Conservation (phyloP, 164 flowering plant species). For the Magnolia kwangsiensis region DNA sequence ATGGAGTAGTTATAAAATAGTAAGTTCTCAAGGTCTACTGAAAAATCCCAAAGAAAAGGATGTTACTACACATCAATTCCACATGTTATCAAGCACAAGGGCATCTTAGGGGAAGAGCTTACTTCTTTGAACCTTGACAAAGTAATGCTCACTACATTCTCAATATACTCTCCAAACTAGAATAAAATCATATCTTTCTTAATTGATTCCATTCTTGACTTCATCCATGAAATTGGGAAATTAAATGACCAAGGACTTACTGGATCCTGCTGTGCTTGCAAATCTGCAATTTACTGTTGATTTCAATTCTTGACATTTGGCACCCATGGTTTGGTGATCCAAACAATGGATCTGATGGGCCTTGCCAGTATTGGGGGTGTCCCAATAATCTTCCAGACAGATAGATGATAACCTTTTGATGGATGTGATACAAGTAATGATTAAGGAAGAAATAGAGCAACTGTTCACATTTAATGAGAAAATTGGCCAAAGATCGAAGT, state of each 20-base stretch:
- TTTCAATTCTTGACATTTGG: neutral
- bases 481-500: neutral
- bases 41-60: conserved; percentile 36
- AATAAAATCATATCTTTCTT: neutral
- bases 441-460: neutral
- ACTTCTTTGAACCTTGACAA: conserved; percentile 91
- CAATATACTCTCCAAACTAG: neutral
- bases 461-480: neutral
- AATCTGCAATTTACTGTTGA: neutral
- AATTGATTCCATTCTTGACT: neutral
- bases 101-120: conserved; percentile 60
- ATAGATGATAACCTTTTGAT: neutral
- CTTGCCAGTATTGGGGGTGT: neutral
- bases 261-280: neutral
- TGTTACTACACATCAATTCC: conserved; percentile 85
- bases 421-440: neutral
- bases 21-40: conserved; percentile 35
- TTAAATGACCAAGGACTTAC: neutral
- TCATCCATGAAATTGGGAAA: neutral
- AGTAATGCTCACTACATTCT: conserved; percentile 31
- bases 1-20: conserved; percentile 56
- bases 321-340: neutral
- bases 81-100: conserved; percentile 63
- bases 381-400: too few species aligned
- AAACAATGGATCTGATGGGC: neutral